Evolutionary conservation across 1,284 basidiomycete species (phyloP).

Genomic region (Apiotrichum sp.): DNA sequence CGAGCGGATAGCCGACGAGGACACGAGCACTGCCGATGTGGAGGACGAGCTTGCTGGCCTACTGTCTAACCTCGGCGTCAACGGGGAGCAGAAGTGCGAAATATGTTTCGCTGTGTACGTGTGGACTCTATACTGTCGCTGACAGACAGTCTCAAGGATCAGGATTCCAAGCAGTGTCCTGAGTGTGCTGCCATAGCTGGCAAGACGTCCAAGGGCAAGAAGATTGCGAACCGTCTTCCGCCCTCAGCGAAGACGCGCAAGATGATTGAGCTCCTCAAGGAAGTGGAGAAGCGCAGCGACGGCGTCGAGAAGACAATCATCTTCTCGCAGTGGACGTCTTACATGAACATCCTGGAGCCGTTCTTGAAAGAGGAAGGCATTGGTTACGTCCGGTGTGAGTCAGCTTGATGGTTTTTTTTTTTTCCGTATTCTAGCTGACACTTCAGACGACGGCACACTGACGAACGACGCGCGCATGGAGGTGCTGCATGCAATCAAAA

Average conservation of each 20-base stretch:
- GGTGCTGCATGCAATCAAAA: conserved; percentile 67
- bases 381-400: conserved; percentile 77
- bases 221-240: conserved; percentile 42
- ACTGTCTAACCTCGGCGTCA: conserved; percentile 65
- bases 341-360: conserved; percentile 79
- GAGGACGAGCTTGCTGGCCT: conserved; percentile 66
- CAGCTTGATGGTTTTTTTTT: conserved; percentile 59
- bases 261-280: conserved; percentile 64
- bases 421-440: conserved; percentile 44
- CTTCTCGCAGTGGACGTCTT: conserved; percentile 69
- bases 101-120: conserved; percentile 66
- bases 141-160: conserved; percentile 17
- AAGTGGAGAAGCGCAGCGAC: conserved; percentile 60
- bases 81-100: conserved; percentile 58
- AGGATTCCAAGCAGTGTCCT: conserved; percentile 52
- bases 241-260: conserved; percentile 81
- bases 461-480: conserved; percentile 65
- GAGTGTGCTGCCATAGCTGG: conserved; percentile 49
- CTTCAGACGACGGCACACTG: conserved; percentile 80
- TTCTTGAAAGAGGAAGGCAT: conserved; percentile 65
- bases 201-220: background rate
- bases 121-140: background rate
- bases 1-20: conserved; percentile 57
- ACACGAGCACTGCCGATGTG: conserved; percentile 49
- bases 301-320: conserved; percentile 77